Evolutionary conservation across 768 basidiomycete genomes (phyloP), one percentile per base, ranked within the genome.

Genomic region (Leccinum subgranulosum): DNA sequence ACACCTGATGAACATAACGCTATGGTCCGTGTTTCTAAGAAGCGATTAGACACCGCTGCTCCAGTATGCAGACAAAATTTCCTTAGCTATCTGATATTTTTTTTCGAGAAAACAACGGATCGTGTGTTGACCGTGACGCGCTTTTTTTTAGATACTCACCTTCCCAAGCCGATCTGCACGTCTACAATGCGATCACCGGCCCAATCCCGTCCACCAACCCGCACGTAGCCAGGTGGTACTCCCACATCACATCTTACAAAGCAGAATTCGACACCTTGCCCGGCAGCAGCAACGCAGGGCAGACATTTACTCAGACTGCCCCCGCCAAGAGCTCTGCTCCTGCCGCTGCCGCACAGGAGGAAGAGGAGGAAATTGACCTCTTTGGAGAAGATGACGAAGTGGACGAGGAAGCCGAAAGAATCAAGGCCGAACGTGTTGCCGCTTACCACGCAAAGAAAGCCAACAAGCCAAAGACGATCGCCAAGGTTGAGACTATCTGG

Each of bases 11-110:
- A 90, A 74, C 74, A 70, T 63, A 65, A 77, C 72, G 88, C 88
- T 89, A 89, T 92, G 92, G 91, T 93, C 90, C 91, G 91, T 92
- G 90, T 92, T 92, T 90, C 91, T 84, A 86, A 92, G 88, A 85
- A 84, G 88, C 85, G 89, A 85, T 79, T 87, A 94, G 91, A 92
- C 87, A 89, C 83, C 90, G 87, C 88, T 84, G 82, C 75, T 76
- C 75, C 78, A 82, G 73, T 73, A 77, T 91, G 90, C 87, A 78
- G 90, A 92, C 66, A 88, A 69, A 66, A 65, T 74, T 73, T 76
- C 80, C 87, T 81, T 86, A 83, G 87, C 86, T 72, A 67, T 84
- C 89, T 92, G 90, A 92, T 69, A 51, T 59, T 56, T 50, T n/a
- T 34, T 50, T 9, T 49, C 14, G 31, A 47, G 53, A 33, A 57